These are phyloP conservation scores for Tinospora cordifolia DNA, from an alignment of 164 flowering plant genomes.

Conservation along the genomic window DNA sequence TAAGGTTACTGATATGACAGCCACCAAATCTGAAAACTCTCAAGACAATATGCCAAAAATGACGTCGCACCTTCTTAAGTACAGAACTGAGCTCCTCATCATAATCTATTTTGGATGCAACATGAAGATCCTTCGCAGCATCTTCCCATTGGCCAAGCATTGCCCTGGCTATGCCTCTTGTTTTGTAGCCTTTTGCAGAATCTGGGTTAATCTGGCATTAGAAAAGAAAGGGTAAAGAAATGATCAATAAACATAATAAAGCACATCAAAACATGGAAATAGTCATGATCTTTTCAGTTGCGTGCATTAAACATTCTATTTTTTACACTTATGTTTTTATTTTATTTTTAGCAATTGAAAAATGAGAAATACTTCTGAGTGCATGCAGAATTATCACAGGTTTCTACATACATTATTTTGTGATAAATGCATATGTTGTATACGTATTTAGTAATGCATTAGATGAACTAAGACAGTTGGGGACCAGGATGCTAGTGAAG, in stretches of 20 bases:
- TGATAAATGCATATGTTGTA: no score
- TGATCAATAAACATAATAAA: not conserved
- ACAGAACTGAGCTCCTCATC: slow-evolving; percentile 82
- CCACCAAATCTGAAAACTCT: not conserved
- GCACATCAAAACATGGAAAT: not conserved
- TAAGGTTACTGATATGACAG: slow-evolving; percentile 12
- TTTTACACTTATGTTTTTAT: no score
- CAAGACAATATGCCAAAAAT: not conserved
- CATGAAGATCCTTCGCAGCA: slow-evolving; percentile 90
- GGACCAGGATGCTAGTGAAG: not conserved
- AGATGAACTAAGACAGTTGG: not conserved
- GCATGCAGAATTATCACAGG: not conserved
- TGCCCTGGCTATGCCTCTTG: slow-evolving; percentile 84
- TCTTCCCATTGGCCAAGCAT: slow-evolving; percentile 94
- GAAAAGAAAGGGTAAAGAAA: not conserved
- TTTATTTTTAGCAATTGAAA: no score
- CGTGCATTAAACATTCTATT: no score
- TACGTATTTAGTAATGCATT: not conserved
- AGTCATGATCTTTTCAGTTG: not conserved
- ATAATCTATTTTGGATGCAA: slow-evolving; percentile 81
- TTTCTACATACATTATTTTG: not conserved
- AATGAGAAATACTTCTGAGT: not conserved
- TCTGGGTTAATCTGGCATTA: slow-evolving; percentile 79
- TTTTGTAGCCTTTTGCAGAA: slow-evolving; percentile 93
- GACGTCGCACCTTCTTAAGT: slow-evolving; percentile 64